phyloP scores from a whole-genome alignment of 805 yeast species.

The Candida namnaoensis region DNA sequence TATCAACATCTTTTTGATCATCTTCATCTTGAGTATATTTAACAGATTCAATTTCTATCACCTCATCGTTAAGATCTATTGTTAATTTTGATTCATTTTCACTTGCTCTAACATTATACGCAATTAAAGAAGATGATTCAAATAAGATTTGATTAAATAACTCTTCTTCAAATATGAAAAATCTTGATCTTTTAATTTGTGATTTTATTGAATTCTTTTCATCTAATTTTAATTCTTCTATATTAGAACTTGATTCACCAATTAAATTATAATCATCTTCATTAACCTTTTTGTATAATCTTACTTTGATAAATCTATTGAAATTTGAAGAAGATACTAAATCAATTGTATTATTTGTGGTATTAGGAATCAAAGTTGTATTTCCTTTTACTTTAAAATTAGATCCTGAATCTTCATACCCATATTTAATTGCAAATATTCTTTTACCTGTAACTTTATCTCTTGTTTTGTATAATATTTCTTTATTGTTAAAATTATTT shows the following conservation, averaged over 20 bases:
- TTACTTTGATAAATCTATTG: constrained; percentile 47
- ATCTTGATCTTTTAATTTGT: constrained; percentile 61
- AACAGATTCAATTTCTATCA: constrained; percentile 64
- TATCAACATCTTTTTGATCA: constrained; percentile 26
- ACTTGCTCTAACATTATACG: constrained; percentile 53
- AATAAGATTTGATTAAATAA: constrained; percentile 66
- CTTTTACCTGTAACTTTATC: constrained; percentile 44
- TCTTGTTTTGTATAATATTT: constrained; percentile 59
- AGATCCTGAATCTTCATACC: constrained; percentile 89
- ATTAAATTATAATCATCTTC: constrained; percentile 42
- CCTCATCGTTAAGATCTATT: constrained; percentile 56
- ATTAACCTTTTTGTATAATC: constrained; percentile 45
- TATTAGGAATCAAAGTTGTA: constrained; percentile 52
- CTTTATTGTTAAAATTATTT: constrained; percentile 29
- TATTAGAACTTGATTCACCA: constrained; percentile 40
- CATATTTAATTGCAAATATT: constrained; percentile 75
- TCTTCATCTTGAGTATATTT: constrained; percentile 26
- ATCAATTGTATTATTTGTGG: constrained; percentile 26
- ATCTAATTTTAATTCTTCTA: constrained; percentile 8
- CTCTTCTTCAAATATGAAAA: constrained; percentile 81
- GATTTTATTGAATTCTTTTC: constrained; percentile 33
- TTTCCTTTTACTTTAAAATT: constrained; percentile 56
- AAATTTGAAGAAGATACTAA: constrained; percentile 27
- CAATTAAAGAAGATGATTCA: constrained; percentile 64
- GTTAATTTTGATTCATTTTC: constrained; percentile 56